Evolutionary conservation across 176 grass and related monocot genomes (phyloP), one percentile per base, ranked within the genome.

Genomic region (Lolium rigidum): DNA sequence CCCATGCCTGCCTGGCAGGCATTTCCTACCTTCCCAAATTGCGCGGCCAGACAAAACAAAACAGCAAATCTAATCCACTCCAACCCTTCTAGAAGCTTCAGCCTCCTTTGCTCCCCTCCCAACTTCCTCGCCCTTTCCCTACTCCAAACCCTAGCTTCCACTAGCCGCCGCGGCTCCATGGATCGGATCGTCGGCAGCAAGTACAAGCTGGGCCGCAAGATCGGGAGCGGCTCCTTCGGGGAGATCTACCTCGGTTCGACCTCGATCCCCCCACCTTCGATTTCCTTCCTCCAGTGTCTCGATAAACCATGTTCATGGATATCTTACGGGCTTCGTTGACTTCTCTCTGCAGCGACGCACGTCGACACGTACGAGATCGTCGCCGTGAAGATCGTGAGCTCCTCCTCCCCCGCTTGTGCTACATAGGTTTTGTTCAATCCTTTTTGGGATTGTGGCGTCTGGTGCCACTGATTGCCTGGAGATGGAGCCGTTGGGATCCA

Each of bases 291-390:
- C 47, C 70, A 14, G 37, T 80, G 41, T 1, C 35, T 68, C 59
- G 39, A 37, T 68, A 87, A 28, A 28, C 9, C 46, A 47, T 39
- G 17, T 70, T 20, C 10, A 68, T 79, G 39, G 39, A 70, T 47
- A 70, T 88, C 79, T 93, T 80, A 93, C 78, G 56, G 31, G 9
- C 10, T 72, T 82, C 81, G 43, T 39, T 84, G n/a, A 48, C 50
- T 25, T 73, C 26, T 81, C 11, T 88, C 39, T 87, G 66, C 89
- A 95, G 94, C 91, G 52, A 95, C 94, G 60, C 94, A 95, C 74
- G 78, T 93, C 35, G 91, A 93, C 89, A 93, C 94, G 3, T 95
- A 91, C 68, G 94, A 95, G 86, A 95, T 95, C 56, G 94, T 95
- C 68, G 94, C 94, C 58, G 91, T 95, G 64, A 95, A 95, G 79